Evolutionary conservation across 31 red algal species (phyloP).

Genomic region (Asparagopsis taxiformis): DNA sequence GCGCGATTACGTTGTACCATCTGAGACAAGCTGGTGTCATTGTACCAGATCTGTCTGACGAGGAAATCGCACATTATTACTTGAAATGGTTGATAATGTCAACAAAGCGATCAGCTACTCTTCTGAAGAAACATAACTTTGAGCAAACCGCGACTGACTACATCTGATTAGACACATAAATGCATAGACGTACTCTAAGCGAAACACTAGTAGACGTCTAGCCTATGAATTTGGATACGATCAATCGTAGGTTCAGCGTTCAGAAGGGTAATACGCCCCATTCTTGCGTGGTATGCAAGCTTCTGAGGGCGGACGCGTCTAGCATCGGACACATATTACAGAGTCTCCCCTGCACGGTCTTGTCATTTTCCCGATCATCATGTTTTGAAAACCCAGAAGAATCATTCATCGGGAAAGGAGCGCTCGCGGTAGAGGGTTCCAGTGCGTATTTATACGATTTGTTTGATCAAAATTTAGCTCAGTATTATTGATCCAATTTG

Average conservation of each 20-base stretch:
- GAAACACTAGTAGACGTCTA: no score
- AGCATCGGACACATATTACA: not conserved
- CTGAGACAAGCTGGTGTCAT: conserved; percentile 65
- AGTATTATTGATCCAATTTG: no score
- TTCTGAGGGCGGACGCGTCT: conserved; percentile 65
- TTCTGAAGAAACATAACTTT: conserved; percentile 76
- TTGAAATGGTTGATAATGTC: conserved; percentile 82
- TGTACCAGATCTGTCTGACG: conserved; percentile 63
- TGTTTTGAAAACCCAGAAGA: conserved; percentile 65
- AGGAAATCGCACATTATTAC: conserved; percentile 72
- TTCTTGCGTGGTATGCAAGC: conserved; percentile 46
- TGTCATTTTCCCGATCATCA: conserved; percentile 53
- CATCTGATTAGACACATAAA: no score
- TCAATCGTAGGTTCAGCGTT: no score
- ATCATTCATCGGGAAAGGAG: conserved; percentile 39
- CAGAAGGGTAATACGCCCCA: conserved; percentile 60
- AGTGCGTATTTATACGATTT: no score
- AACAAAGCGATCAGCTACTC: conserved; percentile 55
- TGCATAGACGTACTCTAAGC: no score
- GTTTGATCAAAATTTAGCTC: no score
- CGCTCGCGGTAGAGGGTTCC: not conserved
- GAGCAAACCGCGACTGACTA: conserved; percentile 59
- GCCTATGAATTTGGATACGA: no score
- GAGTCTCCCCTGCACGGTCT: conserved; percentile 1
- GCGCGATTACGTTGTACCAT: conserved; percentile 84